Base-by-base conservation (phyloP, 2,329 filamentous ascomycete genomes). In the Penicillium sp. region DNA sequence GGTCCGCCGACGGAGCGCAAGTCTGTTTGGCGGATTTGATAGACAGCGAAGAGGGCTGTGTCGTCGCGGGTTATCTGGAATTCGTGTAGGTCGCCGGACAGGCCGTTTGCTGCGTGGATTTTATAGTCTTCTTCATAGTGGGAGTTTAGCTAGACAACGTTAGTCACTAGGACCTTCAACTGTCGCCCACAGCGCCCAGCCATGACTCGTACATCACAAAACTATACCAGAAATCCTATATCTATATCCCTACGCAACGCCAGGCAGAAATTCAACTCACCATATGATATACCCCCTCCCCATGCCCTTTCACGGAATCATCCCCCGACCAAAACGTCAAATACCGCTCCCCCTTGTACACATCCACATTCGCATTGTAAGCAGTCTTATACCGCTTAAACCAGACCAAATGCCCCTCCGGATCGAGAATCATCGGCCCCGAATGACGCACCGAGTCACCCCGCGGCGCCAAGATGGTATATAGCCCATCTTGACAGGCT, bases 311-410 rank as follows among this genome's bases (percentile, higher is more conserved):
- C 14, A 67, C 56, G n/a, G 78, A 75, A 35, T 78, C 74, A 62
- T 79, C 76, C 16, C 81, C 81, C n/a, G 77, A 73, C 80, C 80
- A 82, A 62, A 82, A 82, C 0, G 79, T 81, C 51, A 83, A 65
- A 67, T 81, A 82, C 9, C 71, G 65, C 58, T 80, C 66, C 2
- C 76, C 78, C 58, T 73, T 75, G 61, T 78, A 82, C 7, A 67
- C 62, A 63, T 82, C 78, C 1, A 80, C 76, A 60, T 78, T 77
- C 4, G 81, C 65, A 62, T 81, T 80, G 60, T 82, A 81, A 6
- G 78, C 75, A 50, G 78, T 71, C 11, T 66, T 65, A 44, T 74
- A 73, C 39, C 69, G 63, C 33, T 69, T 72, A 49, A 76, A 79
- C 81, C 81, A 83, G 7, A 82, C 73, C 19, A 82, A 64, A 57